Percentiles rank a stretch among this genome's conserved stretches.
These are phyloP conservation scores for Sporisorium sorghi DNA, from an alignment of 1,284 basidiomycete genomes.

Conservation along the genomic window DNA sequence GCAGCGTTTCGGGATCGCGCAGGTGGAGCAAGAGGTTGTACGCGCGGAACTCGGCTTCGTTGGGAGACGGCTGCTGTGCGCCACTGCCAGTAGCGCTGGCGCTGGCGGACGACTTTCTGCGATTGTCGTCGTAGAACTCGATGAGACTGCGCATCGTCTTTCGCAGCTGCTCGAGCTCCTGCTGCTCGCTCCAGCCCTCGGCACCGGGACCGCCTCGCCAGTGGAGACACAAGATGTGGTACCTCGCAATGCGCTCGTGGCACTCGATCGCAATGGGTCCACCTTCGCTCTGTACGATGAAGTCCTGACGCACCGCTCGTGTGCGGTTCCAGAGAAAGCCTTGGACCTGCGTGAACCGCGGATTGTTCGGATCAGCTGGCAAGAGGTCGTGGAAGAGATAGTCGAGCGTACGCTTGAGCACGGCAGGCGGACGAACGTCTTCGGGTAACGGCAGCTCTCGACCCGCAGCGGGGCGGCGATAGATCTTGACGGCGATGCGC, in stretches of 20 bases:
- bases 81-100: slow-evolving; percentile 71
- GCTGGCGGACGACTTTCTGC: slow-evolving; percentile 21
- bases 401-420: slow-evolving; percentile 86
- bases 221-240: slow-evolving; percentile 89
- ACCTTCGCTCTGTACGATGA: slow-evolving; percentile 89
- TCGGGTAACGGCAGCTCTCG: slow-evolving; percentile 87
- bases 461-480: slow-evolving; percentile 88
- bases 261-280: slow-evolving; percentile 85
- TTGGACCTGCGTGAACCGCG: slow-evolving; percentile 78
- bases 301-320: slow-evolving; percentile 89
- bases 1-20: slow-evolving; percentile 81
- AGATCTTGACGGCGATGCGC: slow-evolving; percentile 88
- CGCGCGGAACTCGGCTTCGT: slow-evolving; percentile 93
- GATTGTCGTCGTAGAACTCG: slow-evolving; percentile 86
- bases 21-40: slow-evolving; percentile 93
- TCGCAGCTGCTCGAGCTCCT: slow-evolving; percentile 89
- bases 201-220: slow-evolving; percentile 71
- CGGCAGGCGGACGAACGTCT: slow-evolving; percentile 86
- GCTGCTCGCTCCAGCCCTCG: slow-evolving; percentile 77
- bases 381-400: slow-evolving; percentile 90
- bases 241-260: slow-evolving; percentile 91
- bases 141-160: slow-evolving; percentile 90
- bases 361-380: slow-evolving; percentile 71
- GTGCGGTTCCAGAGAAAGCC: slow-evolving; percentile 93
- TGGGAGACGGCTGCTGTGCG: slow-evolving; percentile 76